Base-by-base conservation (phyloP, 2,329 filamentous ascomycete species). In the Botryotinia calthae region DNA sequence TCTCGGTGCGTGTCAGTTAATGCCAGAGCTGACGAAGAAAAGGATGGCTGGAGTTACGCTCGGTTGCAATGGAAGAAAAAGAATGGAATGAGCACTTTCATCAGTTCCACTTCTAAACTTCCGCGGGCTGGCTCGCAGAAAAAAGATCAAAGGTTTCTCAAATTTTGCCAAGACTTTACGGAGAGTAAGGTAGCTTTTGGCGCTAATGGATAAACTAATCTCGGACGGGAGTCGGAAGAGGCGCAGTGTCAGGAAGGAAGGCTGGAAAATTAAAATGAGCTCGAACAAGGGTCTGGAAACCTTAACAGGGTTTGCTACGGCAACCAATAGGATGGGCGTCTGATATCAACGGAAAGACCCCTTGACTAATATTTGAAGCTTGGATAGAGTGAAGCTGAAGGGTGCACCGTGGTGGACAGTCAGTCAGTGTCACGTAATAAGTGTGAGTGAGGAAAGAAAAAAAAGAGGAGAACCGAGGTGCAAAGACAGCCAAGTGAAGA, bases 31-130 rank as follows among this genome's bases (percentile, higher is more conserved):
- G 64, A 56, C 28, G 46, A 40, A 31, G 48, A 67, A 56, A 40
- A 67, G 65, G 18, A 56, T 67, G 65, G 48, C 65, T 67, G 65
- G 65, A 67, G 28, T 64, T 64, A 64, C 40, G 61, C 61, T 64
- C 61, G 40, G 61, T 22, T 14, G 51, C 61, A 20, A 62, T 34
- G 5, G 28, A 22, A 59, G 31, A 34, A 31, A 37, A 59, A 7
- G 34, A 40, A 37, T 16, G 34, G 40, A 22, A 37, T 37, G 58
- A 59, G 20, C 14, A 7, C 12, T 37, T 58, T 40, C 31, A 37
- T 22, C 51, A 14, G 28, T 61, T 37, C 59, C 59, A 62, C 59
- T n/a, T 42, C 7, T 1, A 62, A 40, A 62, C 59, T 18, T 40
- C 12, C 34, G 59, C 37, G n/a, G 59, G 58, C 37, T 61, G 59